These are phyloP conservation scores for Eimeria praecox DNA, from an alignment of 169 alveolate species.

Conservation along the genomic window DNA sequence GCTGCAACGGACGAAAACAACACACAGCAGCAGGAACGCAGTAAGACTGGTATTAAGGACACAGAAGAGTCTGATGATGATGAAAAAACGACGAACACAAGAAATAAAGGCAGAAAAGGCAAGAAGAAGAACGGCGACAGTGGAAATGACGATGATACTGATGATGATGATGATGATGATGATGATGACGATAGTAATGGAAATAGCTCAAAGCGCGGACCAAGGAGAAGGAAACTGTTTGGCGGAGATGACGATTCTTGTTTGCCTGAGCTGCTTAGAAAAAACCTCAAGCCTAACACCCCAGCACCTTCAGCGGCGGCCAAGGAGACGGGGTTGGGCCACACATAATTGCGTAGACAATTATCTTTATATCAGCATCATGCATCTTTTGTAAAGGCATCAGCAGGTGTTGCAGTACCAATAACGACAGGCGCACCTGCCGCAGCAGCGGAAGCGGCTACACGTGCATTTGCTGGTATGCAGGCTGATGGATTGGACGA, in stretches of 20 bases:
- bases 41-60: background rate
- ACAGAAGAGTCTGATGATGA: background rate
- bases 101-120: background rate
- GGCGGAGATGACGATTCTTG: conserved; percentile 74
- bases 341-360: conserved; percentile 10
- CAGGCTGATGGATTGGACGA: background rate
- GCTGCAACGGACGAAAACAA: background rate
- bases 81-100: background rate
- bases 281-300: conserved; percentile 44
- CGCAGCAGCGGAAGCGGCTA: background rate
- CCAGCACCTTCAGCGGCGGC: conserved; percentile 74
- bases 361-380: background rate
- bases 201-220: conserved; percentile 25
- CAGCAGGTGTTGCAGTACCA: conserved; percentile 38
- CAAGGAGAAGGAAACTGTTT: conserved; percentile 56
- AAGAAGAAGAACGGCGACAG: background rate
- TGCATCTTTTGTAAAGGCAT: background rate
- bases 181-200: conserved; percentile 34
- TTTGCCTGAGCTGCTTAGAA: conserved; percentile 59
- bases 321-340: conserved; percentile 15
- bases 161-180: conserved; percentile 37
- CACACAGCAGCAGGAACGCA: conserved; percentile 8
- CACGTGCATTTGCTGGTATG: background rate
- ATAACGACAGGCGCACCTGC: background rate
- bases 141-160: background rate